Percentiles rank a stretch among this genome's conserved stretches.
These are phyloP conservation scores for Monosporozyma servazzii DNA, from an alignment of 805 yeast genomes.

Conservation along the genomic window DNA sequence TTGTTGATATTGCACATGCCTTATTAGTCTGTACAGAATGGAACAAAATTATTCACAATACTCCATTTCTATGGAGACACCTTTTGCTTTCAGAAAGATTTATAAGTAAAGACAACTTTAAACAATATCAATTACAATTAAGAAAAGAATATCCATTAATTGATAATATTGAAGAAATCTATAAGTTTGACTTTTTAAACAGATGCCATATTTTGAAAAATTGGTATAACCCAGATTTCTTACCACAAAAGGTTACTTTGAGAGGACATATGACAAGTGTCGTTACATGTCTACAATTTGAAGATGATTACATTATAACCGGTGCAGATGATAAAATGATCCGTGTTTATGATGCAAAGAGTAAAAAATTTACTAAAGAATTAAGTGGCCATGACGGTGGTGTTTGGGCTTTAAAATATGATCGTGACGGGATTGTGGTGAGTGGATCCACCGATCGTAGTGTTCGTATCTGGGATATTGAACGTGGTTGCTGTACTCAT, in stretches of 20 bases:
- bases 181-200: conserved; percentile 40
- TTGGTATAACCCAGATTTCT: conserved; percentile 71
- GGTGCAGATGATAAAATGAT: conserved; percentile 86
- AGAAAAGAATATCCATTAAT: conserved; percentile 21
- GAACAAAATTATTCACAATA: conserved; percentile 53
- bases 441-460: conserved; percentile 94
- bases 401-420: conserved; percentile 95
- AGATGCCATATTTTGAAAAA: conserved; percentile 73
- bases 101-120: conserved; percentile 40
- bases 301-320: conserved; percentile 80
- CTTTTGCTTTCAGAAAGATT: conserved; percentile 55
- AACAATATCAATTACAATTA: conserved; percentile 21
- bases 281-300: conserved; percentile 93
- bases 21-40: conserved; percentile 62
- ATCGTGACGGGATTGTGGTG: conserved; percentile 58
- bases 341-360: conserved; percentile 66
- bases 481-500: conserved; percentile 80
- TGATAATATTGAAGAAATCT: conserved; percentile 28
- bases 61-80: conserved; percentile 61
- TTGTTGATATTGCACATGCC: conserved; percentile 48
- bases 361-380: conserved; percentile 55
- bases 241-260: conserved; percentile 58
- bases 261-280: conserved; percentile 69
- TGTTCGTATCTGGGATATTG: conserved; percentile 87
- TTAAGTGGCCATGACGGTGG: conserved; percentile 93